phyloP scores from a whole-genome alignment of 768 basidiomycete genomes.

The Serpula lacrymans region DNA sequence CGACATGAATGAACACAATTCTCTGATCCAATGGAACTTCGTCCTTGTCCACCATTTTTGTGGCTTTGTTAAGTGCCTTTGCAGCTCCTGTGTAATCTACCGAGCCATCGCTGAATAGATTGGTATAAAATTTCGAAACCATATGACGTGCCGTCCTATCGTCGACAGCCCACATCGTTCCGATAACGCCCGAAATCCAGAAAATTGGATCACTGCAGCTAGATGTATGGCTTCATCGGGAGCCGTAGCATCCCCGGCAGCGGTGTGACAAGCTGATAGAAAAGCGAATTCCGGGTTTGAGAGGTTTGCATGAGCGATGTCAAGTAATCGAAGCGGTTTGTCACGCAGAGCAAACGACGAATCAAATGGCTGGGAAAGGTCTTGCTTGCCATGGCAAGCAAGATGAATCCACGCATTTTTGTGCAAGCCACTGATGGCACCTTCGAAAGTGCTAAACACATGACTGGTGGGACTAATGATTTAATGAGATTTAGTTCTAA shows the following conservation, averaged over 20 bases:
- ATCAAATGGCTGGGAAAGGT: conserved; percentile 8
- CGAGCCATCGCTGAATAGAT: conserved; percentile 2
- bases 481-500: conserved; percentile 14
- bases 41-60: conserved; percentile 4
- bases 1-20: conserved; percentile 21
- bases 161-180: conserved; percentile 19
- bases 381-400: conserved; percentile 23
- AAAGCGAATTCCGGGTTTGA: conserved; percentile 14
- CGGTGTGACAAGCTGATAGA: conserved; percentile 22
- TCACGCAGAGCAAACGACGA: conserved; percentile 15
- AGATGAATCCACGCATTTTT: conserved; percentile 16
- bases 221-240: conserved; percentile 19
- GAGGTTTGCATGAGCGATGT: conserved; percentile 9
- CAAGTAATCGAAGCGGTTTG: conserved; percentile 7
- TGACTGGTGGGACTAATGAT: conserved; percentile 6
- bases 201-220: conserved; percentile 18
- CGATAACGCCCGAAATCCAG: conserved; percentile 19
- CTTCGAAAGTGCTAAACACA: conserved; percentile 4
- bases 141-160: conserved; percentile 10
- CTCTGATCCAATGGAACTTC: conserved; percentile 17
- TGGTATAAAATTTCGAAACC: not conserved
- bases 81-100: conserved; percentile 16
- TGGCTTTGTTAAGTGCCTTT: conserved; percentile 12
- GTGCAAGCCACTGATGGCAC: not conserved
- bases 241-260: conserved; percentile 10